These are phyloP conservation scores for Colletotrichum noveboracense DNA, from an alignment of 2,329 filamentous ascomycete genomes.

Conservation along the genomic window DNA sequence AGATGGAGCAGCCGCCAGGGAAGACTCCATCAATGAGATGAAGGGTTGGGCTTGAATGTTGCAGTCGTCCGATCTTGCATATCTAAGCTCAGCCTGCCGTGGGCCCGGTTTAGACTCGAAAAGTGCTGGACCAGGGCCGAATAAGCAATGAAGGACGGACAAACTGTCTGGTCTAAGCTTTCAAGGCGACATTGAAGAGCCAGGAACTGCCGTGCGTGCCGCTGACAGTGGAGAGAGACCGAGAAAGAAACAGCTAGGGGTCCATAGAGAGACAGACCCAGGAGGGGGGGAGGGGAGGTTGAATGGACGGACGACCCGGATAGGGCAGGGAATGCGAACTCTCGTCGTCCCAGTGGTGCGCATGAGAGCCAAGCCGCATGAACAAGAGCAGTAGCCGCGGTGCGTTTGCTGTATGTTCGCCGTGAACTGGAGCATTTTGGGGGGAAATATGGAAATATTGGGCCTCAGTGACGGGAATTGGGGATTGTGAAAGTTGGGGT, in stretches of 20 bases:
- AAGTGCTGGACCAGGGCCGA: not conserved
- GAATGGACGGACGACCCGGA: not conserved
- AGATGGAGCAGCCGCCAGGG: not conserved
- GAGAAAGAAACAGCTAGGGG: not conserved
- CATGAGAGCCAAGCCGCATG: not conserved
- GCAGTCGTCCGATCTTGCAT: not conserved
- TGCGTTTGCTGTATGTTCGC: not conserved
- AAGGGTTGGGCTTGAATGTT: not conserved
- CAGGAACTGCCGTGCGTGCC: not conserved
- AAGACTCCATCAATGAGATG: constrained; percentile 4
- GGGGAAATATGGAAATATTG: not conserved
- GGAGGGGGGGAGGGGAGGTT: not conserved
- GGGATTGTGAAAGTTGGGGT: not conserved
- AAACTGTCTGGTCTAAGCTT: not conserved
- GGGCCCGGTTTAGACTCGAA: not conserved
- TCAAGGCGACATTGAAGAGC: not conserved
- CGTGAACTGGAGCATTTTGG: not conserved
- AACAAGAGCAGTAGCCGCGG: not conserved
- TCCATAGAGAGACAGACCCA: not conserved
- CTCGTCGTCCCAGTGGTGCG: not conserved
- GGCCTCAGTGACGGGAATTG: not conserved
- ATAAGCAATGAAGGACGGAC: not conserved
- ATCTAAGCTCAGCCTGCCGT: not conserved
- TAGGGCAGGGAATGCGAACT: not conserved
- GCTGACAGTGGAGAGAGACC: not conserved